phyloP scores from a whole-genome alignment of 2,329 filamentous ascomycete species.

The Pleurostoma richardsiae region DNA sequence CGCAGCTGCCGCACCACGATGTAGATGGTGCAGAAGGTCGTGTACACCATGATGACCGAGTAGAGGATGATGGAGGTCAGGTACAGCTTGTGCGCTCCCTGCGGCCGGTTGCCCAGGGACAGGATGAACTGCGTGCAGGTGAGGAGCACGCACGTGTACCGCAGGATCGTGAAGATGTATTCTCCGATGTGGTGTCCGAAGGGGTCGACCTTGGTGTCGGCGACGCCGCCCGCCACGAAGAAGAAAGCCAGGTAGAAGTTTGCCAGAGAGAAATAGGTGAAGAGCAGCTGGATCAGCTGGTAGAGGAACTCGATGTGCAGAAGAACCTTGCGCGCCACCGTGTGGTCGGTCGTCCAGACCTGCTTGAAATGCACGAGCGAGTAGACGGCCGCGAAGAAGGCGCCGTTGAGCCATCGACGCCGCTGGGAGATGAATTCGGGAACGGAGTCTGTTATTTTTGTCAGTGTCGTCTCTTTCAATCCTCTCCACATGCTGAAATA shows the following conservation, averaged over 20 bases:
- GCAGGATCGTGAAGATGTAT: constrained; percentile 79
- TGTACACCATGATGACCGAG: constrained; percentile 92
- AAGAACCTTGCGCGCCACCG: constrained; percentile 79
- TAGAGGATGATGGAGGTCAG: constrained; percentile 86
- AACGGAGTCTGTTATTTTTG: constrained; percentile 64
- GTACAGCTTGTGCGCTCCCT: constrained; percentile 90
- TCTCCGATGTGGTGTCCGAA: constrained; percentile 84
- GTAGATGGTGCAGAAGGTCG: constrained; percentile 81
- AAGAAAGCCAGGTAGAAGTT: constrained; percentile 99
- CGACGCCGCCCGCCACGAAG: constrained; percentile 89
- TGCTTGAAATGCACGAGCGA: constrained; percentile 93
- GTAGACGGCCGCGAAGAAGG: constrained; percentile 97
- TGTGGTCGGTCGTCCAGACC: constrained; percentile 91
- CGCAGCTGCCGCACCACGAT: constrained; percentile 81
- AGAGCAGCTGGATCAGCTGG: constrained; percentile 85
- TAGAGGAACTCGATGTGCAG: constrained; percentile 95
- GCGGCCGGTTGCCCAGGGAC: constrained; percentile 91
- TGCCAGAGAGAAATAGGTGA: constrained; percentile 96
- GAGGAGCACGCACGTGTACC: constrained; percentile 80
- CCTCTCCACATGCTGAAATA: neutral
- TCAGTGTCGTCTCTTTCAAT: constrained; percentile 1
- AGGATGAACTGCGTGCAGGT: constrained; percentile 96
- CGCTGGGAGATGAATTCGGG: constrained; percentile 97
- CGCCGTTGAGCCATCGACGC: constrained; percentile 94
- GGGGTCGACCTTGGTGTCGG: constrained; percentile 75